phyloP scores from a whole-genome alignment of 73 alveolate species.

The Tetrahymena malaccensis region DNA sequence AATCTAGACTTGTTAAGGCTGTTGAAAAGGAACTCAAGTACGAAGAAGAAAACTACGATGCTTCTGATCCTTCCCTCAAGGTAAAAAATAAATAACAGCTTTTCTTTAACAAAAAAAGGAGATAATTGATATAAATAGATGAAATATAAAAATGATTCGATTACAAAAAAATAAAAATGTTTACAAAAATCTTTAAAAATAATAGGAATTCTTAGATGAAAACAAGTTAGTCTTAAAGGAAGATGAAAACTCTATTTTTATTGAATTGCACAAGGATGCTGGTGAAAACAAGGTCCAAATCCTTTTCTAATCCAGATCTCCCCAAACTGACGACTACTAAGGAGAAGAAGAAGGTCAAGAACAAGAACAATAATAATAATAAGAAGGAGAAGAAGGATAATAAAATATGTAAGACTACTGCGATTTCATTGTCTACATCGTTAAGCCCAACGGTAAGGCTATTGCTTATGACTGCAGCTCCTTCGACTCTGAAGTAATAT shows the following conservation, averaged over 20 bases:
- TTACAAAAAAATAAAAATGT: neutral
- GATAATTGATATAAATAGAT: neutral
- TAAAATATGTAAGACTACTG: slow-evolving; percentile 13
- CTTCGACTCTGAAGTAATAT: slow-evolving; percentile 20
- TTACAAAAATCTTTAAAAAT: neutral
- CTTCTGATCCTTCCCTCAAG: neutral
- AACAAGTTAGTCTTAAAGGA: slow-evolving; percentile 14
- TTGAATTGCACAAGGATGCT: slow-evolving; percentile 7
- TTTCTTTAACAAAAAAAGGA: too few relatives aligned
- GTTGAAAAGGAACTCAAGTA: slow-evolving; percentile 36
- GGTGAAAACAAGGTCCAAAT: slow-evolving; percentile 27
- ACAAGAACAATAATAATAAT: neutral
- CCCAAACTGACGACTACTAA: slow-evolving; percentile 4
- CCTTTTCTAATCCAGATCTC: slow-evolving; percentile 22
- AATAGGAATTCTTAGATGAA: neutral
- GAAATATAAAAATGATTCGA: neutral
- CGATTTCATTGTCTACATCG: slow-evolving; percentile 26
- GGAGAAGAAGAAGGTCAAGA: slow-evolving; percentile 5
- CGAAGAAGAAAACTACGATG: slow-evolving; percentile 27
- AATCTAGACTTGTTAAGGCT: slow-evolving; percentile 13
- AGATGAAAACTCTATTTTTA: neutral
- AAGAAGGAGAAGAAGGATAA: slow-evolving; percentile 9
- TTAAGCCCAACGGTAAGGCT: slow-evolving; percentile 17
- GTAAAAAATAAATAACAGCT: neutral
- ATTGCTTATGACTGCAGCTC: slow-evolving; percentile 32